Conservation (phyloP, 2,329 filamentous ascomycete species). For the Ophiostoma quercus region DNA sequence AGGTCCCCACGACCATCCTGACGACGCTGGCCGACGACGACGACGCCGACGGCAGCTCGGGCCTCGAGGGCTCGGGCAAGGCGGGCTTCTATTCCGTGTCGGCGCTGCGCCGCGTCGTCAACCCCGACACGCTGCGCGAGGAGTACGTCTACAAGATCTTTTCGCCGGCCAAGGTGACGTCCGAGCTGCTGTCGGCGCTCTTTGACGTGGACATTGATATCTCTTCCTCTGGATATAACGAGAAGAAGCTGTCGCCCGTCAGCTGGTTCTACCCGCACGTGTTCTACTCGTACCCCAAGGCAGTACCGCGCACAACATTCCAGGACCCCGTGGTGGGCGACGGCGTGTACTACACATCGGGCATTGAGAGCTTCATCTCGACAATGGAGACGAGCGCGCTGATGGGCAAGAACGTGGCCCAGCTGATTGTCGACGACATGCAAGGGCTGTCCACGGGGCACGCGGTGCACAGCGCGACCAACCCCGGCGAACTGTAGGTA, state of each 20-base stretch:
- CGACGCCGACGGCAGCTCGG: slow-evolving; percentile 38
- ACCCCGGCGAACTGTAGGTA: slow-evolving; percentile 15
- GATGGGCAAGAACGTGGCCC: slow-evolving; percentile 82
- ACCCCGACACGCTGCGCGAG: slow-evolving; percentile 49
- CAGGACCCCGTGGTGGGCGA: slow-evolving; percentile 67
- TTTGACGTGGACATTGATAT: slow-evolving; percentile 42
- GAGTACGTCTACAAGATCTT: slow-evolving; percentile 64
- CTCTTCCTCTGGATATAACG: background rate
- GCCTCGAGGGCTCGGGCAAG: slow-evolving; percentile 59
- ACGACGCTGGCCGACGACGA: slow-evolving; percentile 69
- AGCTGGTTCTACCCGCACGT: slow-evolving; percentile 72
- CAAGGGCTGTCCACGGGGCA: slow-evolving; percentile 24
- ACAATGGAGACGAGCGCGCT: slow-evolving; percentile 96
- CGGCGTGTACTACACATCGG: slow-evolving; percentile 65
- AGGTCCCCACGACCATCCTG: slow-evolving; percentile 68
- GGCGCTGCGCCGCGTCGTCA: slow-evolving; percentile 59
- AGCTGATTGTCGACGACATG: slow-evolving; percentile 58
- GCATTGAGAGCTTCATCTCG: slow-evolving; percentile 89
- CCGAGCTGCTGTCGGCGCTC: slow-evolving; percentile 49
- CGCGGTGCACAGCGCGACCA: slow-evolving; percentile 4
- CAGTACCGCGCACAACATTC: slow-evolving; percentile 80
- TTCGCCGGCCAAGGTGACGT: slow-evolving; percentile 49
- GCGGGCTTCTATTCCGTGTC: slow-evolving; percentile 83
- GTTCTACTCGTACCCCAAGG: slow-evolving; percentile 82
- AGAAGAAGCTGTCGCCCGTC: slow-evolving; percentile 39